Evolutionary conservation across 306 rosid genomes (phyloP), one percentile per base, ranked within the genome.

Genomic region (Quercus parvula): DNA sequence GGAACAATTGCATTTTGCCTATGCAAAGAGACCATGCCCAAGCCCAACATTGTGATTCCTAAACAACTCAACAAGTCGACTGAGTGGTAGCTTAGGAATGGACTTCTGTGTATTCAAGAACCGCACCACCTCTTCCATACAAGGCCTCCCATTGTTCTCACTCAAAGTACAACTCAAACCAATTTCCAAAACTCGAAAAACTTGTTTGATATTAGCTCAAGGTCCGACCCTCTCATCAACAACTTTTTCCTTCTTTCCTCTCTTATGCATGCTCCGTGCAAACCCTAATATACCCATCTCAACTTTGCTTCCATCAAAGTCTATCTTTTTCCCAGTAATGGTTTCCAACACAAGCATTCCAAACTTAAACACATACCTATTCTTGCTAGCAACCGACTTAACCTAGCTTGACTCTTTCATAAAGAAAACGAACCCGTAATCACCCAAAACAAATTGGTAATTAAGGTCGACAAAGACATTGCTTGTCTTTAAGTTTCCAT

Each of bases 41-140:
- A 46, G 52, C 20, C 63, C 20, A 9, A 1, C 24, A 20, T 25
- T 15, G n/a, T n/a, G 6, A 20, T 18, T 31, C 2, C 14, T 4
- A 66, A 31, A 66, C 71, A 67, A 35, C 25, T 67, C 71, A 22
- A 19, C 7, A 6, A 25, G 71, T 33, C 51, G 25, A 17, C 49
- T 33, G 6, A 12, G 51, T 6, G 51, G 71, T 46, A 67, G 71
- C 27, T 67, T 33, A 19, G 71, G 71, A 18, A 17, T 33, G 4
- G n/a, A 28, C 4, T 24, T 61, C 7, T 41, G 41, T n/a, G n/a
- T 20, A 27, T 61, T 75, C 28, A 75, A 59, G 18, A 59, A 44
- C n/a, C 17, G 28, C 24, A 75, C 46, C 57, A 61, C 78, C 25
- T 75, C 71, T 35, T 75, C 78, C 78, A 61, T 75, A n/a, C 31